These are phyloP conservation scores for Solanum paucissectum DNA, from an alignment of 257 asterid genomes.

Conservation along the genomic window DNA sequence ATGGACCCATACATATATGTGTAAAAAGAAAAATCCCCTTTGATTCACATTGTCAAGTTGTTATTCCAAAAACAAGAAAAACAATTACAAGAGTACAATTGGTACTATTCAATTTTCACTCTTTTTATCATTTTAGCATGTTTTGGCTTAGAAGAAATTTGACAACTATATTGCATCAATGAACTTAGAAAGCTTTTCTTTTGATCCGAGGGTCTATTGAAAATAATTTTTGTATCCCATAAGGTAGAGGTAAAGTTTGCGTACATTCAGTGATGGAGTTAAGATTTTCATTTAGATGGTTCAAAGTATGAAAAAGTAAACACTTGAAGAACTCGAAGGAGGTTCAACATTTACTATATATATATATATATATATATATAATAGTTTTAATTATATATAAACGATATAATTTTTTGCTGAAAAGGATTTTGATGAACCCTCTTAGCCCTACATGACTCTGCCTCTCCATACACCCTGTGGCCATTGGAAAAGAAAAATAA, in stretches of 20 bases:
- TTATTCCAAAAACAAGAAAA: neutral
- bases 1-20: conserved; percentile 26
- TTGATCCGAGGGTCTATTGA: neutral
- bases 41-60: neutral
- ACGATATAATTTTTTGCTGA: neutral
- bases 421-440: neutral
- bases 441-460: neutral
- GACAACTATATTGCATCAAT: neutral
- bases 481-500: neutral
- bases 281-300: neutral
- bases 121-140: neutral
- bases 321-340: no score
- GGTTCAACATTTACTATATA: neutral
- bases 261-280: neutral
- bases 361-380: no score
- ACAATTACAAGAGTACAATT: neutral
- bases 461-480: neutral
- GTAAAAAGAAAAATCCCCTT: conserved; percentile 15
- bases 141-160: neutral
- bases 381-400: no score
- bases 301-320: neutral
- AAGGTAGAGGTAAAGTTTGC: neutral
- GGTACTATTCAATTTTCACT: neutral
- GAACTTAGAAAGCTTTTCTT: neutral
- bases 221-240: neutral